Evolutionary conservation across 192 early-diverging fungal species (phyloP).

Genomic region (Pilobolus umbonatus): DNA sequence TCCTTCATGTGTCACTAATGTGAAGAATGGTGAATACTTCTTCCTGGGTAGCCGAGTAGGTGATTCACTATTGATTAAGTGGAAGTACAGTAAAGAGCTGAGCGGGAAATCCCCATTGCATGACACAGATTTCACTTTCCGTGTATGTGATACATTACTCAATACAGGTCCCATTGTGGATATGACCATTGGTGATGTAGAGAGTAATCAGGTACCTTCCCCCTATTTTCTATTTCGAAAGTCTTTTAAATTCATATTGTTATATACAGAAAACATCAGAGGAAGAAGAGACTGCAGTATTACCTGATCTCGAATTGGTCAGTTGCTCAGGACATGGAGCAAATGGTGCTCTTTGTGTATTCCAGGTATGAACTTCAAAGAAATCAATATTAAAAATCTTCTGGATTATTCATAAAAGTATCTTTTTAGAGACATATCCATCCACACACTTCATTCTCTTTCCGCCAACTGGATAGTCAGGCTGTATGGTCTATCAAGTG

Average conservation of each 20-base stretch:
- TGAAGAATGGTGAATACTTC: conserved; percentile 53
- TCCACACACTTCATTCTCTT: conserved; percentile 40
- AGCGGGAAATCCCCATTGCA: conserved; percentile 1
- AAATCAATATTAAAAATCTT: not conserved
- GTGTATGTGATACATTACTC: conserved; percentile 72
- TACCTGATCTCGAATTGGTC: conserved; percentile 43
- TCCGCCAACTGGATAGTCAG: conserved; percentile 44
- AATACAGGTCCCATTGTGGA: conserved; percentile 76
- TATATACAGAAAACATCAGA: not conserved
- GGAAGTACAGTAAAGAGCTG: conserved; percentile 26
- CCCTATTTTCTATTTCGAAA: not conserved
- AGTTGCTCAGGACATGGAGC: conserved; percentile 49
- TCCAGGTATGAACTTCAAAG: conserved; percentile 36
- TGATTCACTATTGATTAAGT: conserved; percentile 69
- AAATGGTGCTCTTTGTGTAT: conserved; percentile 46
- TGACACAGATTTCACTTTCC: conserved; percentile 36
- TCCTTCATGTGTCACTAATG: conserved; percentile 44
- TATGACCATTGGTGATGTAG: conserved; percentile 66
- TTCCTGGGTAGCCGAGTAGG: conserved; percentile 67
- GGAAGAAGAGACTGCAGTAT: not conserved
- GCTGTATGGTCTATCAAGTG: conserved; percentile 71
- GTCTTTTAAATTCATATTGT: not conserved
- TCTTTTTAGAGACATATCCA: conserved; percentile 41
- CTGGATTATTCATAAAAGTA: not conserved
- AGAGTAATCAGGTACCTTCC: conserved; percentile 38